These are phyloP conservation scores for Avena atlantica DNA, from an alignment of 176 grass and related monocot species.

Conservation along the genomic window DNA sequence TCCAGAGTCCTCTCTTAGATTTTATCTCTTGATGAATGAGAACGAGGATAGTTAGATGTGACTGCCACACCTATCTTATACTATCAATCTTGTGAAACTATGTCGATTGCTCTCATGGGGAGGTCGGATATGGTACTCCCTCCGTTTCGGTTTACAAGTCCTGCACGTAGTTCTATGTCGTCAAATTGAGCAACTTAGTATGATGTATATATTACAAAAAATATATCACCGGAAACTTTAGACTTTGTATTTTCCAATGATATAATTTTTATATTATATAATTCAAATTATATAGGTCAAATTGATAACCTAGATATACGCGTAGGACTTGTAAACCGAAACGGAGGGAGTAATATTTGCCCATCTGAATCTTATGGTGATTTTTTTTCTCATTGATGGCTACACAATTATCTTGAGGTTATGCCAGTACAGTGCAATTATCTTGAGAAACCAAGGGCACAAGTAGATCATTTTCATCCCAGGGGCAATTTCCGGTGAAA, in stretches of 20 bases:
- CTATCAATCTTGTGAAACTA: slow-evolving; percentile 2
- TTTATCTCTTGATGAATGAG: neutral
- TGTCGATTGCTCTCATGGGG: neutral
- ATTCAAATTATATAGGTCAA: too few species aligned
- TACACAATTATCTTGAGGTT: neutral
- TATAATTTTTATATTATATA: too few species aligned
- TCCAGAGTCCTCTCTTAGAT: neutral
- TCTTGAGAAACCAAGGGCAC: too few species aligned
- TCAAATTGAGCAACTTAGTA: too few species aligned
- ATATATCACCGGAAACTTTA: too few species aligned
- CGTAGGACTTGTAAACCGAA: too few species aligned
- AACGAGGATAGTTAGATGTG: neutral
- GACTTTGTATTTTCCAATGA: too few species aligned
- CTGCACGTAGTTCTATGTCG: too few species aligned
- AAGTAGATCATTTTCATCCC: neutral
- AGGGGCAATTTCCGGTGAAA: neutral
- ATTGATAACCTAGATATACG: too few species aligned
- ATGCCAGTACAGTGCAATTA: neutral
- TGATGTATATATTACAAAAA: too few species aligned
- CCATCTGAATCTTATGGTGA: neutral
- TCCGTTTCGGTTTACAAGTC: too few species aligned
- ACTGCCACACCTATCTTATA: neutral
- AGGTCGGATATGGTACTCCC: neutral
- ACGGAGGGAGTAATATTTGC: too few species aligned
- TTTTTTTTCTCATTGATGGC: neutral